These are phyloP conservation scores for Populus hybrid DNA, from an alignment of 441 rosid species.

Conservation along the genomic window DNA sequence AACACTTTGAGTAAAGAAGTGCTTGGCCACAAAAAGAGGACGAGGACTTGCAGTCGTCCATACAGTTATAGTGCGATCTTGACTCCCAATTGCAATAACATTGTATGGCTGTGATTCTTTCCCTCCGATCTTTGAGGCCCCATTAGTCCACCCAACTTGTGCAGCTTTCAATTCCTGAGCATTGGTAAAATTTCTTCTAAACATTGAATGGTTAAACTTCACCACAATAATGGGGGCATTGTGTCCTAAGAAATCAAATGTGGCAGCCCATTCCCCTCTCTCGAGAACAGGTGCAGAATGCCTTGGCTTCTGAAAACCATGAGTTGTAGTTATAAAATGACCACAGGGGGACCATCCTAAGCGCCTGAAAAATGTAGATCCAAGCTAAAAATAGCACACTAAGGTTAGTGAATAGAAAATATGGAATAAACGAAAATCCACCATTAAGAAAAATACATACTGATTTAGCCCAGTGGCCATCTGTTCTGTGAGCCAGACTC, in stretches of 20 bases:
- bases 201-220: constrained; percentile 94
- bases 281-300: constrained; percentile 99
- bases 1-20: constrained; percentile 95
- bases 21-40: constrained; percentile 96
- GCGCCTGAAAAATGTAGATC: constrained; percentile 97
- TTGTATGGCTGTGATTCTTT: constrained; percentile 86
- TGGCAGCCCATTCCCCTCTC: constrained; percentile 98
- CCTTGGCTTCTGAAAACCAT: constrained; percentile 98
- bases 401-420: constrained; percentile 23
- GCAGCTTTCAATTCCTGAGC: constrained; percentile 55
- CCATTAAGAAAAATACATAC: constrained; percentile 38
- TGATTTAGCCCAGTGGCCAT: constrained; percentile 97
- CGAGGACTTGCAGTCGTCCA: constrained; percentile 98
- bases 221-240: constrained; percentile 95
- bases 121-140: constrained; percentile 69
- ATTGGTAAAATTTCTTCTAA: constrained; percentile 47
- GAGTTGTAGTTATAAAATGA: constrained; percentile 94
- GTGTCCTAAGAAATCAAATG: constrained; percentile 96
- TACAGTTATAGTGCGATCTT: constrained; percentile 96
- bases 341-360: constrained; percentile 99
- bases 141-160: constrained; percentile 83
- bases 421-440: constrained; percentile 12
- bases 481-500: constrained; percentile 96
- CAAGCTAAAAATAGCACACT: constrained; percentile 56
- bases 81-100: constrained; percentile 97